Evolutionary conservation across 352 stramenopile species (phyloP), one percentile per base, ranked within the genome.

Genomic region (Phytophthora sp.): DNA sequence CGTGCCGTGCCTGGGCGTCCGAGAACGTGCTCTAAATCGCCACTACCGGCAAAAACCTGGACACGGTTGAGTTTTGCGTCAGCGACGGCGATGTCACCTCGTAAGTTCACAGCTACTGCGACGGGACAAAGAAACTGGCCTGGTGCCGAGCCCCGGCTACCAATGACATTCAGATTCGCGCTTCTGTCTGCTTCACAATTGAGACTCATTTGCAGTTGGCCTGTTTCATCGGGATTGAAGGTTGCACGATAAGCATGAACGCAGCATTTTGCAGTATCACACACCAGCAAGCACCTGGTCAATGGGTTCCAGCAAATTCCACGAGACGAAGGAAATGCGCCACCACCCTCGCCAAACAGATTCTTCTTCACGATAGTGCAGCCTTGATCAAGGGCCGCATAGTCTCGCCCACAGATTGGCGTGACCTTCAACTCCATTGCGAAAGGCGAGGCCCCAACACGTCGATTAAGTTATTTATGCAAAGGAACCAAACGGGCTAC

Each of bases 31-130:
- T 78, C 56, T 13, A 87, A 57, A 10, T 73, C 67, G 12, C 81
- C 78, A 43, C 60, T 77, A 4, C 79, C 73, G 5, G 75, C 79
- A 54, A 89, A 91, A 18, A 87, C 62, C 42, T 84, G 68, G n/a
- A 89, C 66, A 5, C 77, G 71, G 31, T 77, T 79, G 3, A 88
- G 45, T 43, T 86, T 84, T n/a, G 43, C 37, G 24, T 91, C 82
- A 5, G 66, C 81, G 20, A 91, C 74, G 0, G 76, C 82, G 26
- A 91, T 76, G 44, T 89, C 74, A 3, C 77, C 79, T 35, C 75
- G 46, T 3, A 69, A 28, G 13, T 74, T 91, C 8, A 88, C 70
- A 28, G 84, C 77, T 6, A 89, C 69, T 5, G 79, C 78, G 7
- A 79, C 66, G 10, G 79, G 82, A 31, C 59, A 49, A 38, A 75